A percentile compares a stretch with the other conserved stretches of the same genome.
Evolutionary conservation across 768 basidiomycete genomes (phyloP).

Genomic region (Lentinula raphanica): DNA sequence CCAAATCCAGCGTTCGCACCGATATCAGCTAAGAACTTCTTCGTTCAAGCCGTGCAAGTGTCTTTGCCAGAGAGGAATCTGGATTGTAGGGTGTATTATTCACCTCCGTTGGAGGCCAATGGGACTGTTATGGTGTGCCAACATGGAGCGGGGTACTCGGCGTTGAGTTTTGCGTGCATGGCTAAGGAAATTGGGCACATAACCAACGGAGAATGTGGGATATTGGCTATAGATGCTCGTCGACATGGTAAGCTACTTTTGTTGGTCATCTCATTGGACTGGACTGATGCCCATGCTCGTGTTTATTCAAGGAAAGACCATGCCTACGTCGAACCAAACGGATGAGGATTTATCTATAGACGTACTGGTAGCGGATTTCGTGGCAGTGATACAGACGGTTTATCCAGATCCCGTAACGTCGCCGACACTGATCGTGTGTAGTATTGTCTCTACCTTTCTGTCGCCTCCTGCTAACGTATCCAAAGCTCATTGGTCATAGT

Average conservation of each 20-base stretch:
- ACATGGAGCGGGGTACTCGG: slow-evolving; percentile 93
- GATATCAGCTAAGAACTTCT: slow-evolving; percentile 73
- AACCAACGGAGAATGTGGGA: slow-evolving; percentile 69
- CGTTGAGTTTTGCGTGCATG: slow-evolving; percentile 83
- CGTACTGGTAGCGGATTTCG: slow-evolving; percentile 68
- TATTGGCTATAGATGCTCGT: slow-evolving; percentile 78
- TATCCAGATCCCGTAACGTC: slow-evolving; percentile 60
- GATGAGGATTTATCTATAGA: slow-evolving; percentile 65
- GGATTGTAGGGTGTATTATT: slow-evolving; percentile 80
- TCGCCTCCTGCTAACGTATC: background rate
- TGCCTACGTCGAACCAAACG: slow-evolving; percentile 11
- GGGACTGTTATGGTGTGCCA: slow-evolving; percentile 84
- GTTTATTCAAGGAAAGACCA: slow-evolving; percentile 38
- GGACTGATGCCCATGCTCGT: slow-evolving; percentile 39
- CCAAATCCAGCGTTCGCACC: slow-evolving; percentile 69
- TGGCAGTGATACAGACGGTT: slow-evolving; percentile 59
- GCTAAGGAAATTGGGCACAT: slow-evolving; percentile 69
- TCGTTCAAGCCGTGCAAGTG: slow-evolving; percentile 76
- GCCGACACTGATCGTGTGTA: slow-evolving; percentile 71
- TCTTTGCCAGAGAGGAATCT: slow-evolving; percentile 55
- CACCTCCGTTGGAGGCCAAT: slow-evolving; percentile 48
- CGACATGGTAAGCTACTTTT: slow-evolving; percentile 76
- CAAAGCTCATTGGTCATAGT: slow-evolving; percentile 85
- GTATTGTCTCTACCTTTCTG: background rate
- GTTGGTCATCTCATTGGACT: background rate